Evolutionary conservation across 2,329 filamentous ascomycete species (phyloP).

Genomic region (Pyrenochaeta sp.): DNA sequence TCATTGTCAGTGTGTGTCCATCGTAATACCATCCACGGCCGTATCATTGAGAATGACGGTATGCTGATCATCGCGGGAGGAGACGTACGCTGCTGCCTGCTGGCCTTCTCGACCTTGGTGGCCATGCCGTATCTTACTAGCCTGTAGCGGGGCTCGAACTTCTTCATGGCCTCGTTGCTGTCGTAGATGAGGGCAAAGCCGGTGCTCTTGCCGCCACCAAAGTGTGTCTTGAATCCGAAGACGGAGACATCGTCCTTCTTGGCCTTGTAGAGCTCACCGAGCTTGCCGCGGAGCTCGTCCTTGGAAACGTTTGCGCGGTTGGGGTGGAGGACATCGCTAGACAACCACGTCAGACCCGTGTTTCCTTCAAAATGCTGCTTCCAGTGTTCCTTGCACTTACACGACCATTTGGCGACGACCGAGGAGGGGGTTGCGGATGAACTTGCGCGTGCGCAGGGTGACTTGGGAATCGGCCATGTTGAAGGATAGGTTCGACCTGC

Average conservation of each 20-base stretch:
- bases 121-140: conserved; percentile 92
- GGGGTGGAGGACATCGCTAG: conserved; percentile 98
- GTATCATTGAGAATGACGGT: conserved; percentile 9
- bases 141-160: conserved; percentile 99
- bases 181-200: conserved; percentile 99
- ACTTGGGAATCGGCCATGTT: conserved; percentile 83
- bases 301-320: conserved; percentile 98
- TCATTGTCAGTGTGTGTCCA: conserved; percentile 39
- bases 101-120: conserved; percentile 94
- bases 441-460: conserved; percentile 90
- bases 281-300: conserved; percentile 96
- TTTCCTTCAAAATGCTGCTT: conserved; percentile 20
- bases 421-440: conserved; percentile 99
- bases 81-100: conserved; percentile 97
- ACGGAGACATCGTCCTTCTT: conserved; percentile 97
- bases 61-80: conserved; percentile 10
- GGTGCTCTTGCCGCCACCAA: conserved; percentile 99
- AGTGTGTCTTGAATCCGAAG: conserved; percentile 98
- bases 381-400: conserved; percentile 62
- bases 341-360: conserved; percentile 41
- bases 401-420: conserved; percentile 99
- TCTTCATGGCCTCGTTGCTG: conserved; percentile 97
- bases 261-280: conserved; percentile 96
- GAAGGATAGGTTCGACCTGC: conserved; percentile 44
- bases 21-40: conserved; percentile 10